A percentile compares a stretch with the other conserved stretches of the same genome.
These are phyloP conservation scores for Nakazawaea molendinolei DNA, from an alignment of 805 yeast genomes.

Conservation along the genomic window DNA sequence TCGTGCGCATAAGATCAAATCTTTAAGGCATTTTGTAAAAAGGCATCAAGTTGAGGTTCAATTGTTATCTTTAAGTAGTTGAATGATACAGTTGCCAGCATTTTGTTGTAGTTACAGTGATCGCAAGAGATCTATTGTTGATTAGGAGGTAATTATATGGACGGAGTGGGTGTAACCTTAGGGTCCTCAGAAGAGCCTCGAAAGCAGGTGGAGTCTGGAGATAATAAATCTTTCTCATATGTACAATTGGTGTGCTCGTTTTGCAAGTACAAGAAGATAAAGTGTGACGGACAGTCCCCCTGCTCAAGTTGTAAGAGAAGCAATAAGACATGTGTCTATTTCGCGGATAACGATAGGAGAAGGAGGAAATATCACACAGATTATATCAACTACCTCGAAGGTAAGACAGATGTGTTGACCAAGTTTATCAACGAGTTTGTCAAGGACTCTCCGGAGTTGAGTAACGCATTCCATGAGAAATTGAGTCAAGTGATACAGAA, in stretches of 20 bases:
- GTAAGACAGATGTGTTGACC: conserved; percentile 17
- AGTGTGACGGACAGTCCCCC: conserved; percentile 21
- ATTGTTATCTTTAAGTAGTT: no score
- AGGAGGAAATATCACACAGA: conserved; percentile 28
- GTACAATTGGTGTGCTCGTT: conserved; percentile 12
- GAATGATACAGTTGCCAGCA: no score
- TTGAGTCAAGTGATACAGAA: conserved; percentile 18
- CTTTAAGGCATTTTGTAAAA: no score
- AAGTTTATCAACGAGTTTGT: conserved; percentile 18
- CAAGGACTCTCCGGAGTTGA: conserved; percentile 18
- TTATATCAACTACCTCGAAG: conserved; percentile 23
- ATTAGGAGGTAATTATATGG: not conserved
- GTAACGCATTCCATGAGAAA: conserved; percentile 15
- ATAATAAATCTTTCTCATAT: conserved; percentile 6
- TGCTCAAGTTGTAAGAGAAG: conserved; percentile 18
- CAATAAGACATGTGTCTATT: conserved; percentile 17
- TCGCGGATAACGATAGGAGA: conserved; percentile 21
- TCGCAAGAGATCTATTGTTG: no score
- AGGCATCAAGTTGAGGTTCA: no score
- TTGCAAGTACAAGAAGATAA: conserved; percentile 16
- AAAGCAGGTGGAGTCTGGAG: not conserved
- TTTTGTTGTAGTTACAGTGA: no score
- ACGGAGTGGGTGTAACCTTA: not conserved
- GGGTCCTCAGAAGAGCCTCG: not conserved
- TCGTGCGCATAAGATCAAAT: no score